Evolutionary conservation across 2,329 filamentous ascomycete species (phyloP).

Genomic region (Trichoderma aggressivum): DNA sequence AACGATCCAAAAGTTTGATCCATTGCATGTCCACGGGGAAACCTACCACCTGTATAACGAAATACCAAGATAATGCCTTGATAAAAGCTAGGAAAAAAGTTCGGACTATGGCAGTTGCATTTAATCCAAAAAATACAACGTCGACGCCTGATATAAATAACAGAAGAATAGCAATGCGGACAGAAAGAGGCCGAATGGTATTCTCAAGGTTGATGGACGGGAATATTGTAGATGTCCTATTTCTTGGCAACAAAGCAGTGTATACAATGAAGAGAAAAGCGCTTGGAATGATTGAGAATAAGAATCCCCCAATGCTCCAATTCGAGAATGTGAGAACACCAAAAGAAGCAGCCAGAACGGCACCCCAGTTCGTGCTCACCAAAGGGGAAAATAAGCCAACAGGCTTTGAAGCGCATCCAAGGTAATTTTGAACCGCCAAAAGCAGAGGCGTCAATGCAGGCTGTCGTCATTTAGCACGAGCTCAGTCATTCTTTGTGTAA

Average conservation of each 20-base stretch:
- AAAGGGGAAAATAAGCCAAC: not conserved
- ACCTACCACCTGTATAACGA: conserved; percentile 32
- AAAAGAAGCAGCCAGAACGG: conserved; percentile 1
- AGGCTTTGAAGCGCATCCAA: not conserved
- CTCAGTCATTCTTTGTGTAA: not conserved
- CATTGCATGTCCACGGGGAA: not conserved
- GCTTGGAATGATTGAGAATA: conserved; percentile 29
- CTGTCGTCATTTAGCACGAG: conserved; percentile 17
- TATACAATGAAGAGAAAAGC: conserved; percentile 31
- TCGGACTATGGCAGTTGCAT: conserved; percentile 17
- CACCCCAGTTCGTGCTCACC: not conserved
- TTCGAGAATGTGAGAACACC: conserved; percentile 26
- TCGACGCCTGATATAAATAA: conserved; percentile 21
- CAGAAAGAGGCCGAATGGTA: conserved; percentile 25
- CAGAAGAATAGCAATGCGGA: conserved; percentile 23
- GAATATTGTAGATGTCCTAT: not conserved
- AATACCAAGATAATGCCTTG: conserved; percentile 38
- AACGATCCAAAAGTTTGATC: rapidly evolving
- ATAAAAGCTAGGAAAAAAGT: conserved; percentile 26
- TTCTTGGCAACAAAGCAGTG: conserved; percentile 21
- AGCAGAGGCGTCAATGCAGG: conserved; percentile 27
- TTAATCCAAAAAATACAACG: conserved; percentile 25
- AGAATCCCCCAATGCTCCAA: conserved; percentile 25
- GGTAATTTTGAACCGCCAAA: conserved; percentile 18
- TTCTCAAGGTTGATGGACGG: conserved; percentile 28